Percentiles rank a stretch among this genome's conserved stretches.
Conservation (phyloP, 192 early-diverging fungal species). For the Lobulomyces angularis region DNA sequence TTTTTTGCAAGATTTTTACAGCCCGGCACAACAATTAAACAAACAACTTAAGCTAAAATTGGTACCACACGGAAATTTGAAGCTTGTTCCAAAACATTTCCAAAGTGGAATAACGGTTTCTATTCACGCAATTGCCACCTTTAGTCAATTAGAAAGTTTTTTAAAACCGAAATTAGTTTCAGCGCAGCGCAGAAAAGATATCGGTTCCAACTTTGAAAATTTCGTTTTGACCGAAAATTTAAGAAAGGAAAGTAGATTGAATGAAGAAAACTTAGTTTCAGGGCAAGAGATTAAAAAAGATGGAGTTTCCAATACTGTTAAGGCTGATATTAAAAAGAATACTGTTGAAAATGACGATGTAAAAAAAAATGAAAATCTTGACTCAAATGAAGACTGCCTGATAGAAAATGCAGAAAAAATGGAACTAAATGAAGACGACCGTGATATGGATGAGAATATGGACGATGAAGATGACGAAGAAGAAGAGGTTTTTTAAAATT, state of each 20-base stretch:
- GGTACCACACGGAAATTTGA: no score
- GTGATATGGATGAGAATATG: slow-evolving; percentile 9
- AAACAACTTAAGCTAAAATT: slow-evolving; percentile 63
- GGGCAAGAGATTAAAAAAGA: not conserved
- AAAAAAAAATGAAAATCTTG: slow-evolving; percentile 7
- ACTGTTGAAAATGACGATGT: slow-evolving; percentile 17
- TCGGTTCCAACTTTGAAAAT: no score
- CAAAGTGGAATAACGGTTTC: no score
- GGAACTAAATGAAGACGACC: not conserved
- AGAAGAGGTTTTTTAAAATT: slow-evolving; percentile 17
- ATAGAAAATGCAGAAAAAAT: not conserved
- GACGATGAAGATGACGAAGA: slow-evolving; percentile 21
- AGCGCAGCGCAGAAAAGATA: no score
- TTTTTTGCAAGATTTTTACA: no score
- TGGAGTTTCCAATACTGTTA: slow-evolving; percentile 7
- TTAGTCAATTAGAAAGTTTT: slow-evolving; percentile 69
- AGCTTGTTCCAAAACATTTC: no score
- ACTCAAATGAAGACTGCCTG: not conserved
- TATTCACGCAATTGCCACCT: slow-evolving; percentile 77
- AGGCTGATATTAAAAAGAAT: slow-evolving; percentile 16
- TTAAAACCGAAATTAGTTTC: slow-evolving; percentile 52
- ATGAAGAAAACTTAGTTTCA: slow-evolving; percentile 4
- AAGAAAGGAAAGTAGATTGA: no score
- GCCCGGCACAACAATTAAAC: no score
- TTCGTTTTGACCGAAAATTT: no score